Conservation (phyloP, 1,139 yeast genomes). For the Suhomyces choctaworum region DNA sequence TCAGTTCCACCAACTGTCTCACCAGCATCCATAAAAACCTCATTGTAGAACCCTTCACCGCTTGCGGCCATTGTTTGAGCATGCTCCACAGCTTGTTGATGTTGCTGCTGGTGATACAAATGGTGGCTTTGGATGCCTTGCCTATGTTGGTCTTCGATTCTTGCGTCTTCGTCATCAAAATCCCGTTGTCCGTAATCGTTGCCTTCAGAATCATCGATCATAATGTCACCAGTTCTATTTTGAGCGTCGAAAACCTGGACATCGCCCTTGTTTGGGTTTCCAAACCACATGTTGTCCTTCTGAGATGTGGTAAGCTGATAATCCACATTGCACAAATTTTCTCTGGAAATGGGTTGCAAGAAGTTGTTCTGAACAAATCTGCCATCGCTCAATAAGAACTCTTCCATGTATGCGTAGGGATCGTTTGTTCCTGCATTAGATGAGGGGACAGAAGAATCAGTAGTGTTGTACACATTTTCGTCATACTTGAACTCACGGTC, state of each 20-base stretch:
- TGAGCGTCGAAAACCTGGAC: constrained; percentile 2
- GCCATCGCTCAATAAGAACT: constrained; percentile 43
- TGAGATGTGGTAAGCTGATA: constrained; percentile 16
- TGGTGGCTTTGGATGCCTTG: constrained; percentile 17
- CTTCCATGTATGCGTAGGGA: constrained; percentile 31
- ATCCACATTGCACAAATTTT: constrained; percentile 21
- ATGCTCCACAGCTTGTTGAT: constrained; percentile 19
- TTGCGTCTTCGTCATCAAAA: constrained; percentile 19
- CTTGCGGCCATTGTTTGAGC: constrained; percentile 13
- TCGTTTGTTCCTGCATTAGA: constrained; percentile 17
- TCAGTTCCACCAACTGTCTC: constrained; percentile 3
- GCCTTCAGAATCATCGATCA: constrained; percentile 11
- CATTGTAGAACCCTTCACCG: constrained; percentile 28
- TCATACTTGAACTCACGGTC: constrained; percentile 47
- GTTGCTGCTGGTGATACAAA: constrained; percentile 22
- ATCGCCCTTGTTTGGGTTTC: constrained; percentile 24
- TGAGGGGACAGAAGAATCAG: constrained; percentile 21
- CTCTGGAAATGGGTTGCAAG: constrained; percentile 35
- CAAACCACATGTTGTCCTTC: constrained; percentile 26
- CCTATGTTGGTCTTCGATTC: constrained; percentile 9
- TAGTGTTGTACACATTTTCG: constrained; percentile 26
- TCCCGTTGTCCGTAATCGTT: constrained; percentile 15
- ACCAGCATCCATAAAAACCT: constrained; percentile 20
- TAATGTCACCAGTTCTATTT: constrained; percentile 20
- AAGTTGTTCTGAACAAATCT: constrained; percentile 47